A percentile compares a stretch with the other conserved stretches of the same genome.
Evolutionary conservation across 768 basidiomycete genomes (phyloP).

Genomic region (Termitomyces sp.): DNA sequence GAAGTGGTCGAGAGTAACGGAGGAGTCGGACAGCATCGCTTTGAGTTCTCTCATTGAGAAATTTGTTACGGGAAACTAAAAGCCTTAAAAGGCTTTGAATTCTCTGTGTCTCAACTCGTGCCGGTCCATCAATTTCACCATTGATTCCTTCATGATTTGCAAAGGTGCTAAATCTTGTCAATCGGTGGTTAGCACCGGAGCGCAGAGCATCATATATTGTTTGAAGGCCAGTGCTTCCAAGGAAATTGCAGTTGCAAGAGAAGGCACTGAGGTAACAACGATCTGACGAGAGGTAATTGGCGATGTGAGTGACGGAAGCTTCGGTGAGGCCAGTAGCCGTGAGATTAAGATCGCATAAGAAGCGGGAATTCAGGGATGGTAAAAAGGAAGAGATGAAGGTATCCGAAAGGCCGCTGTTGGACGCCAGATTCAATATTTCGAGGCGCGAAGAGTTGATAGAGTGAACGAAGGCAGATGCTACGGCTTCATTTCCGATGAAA

Average conservation of each 20-base stretch:
- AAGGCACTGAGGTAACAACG: conserved; percentile 49
- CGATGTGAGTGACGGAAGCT: conserved; percentile 38
- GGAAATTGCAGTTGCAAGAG: conserved; percentile 54
- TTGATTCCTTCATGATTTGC: conserved; percentile 39
- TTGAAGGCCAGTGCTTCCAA: conserved; percentile 45
- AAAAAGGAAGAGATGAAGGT: conserved; percentile 48
- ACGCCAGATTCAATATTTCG: conserved; percentile 48
- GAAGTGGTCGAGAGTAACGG: conserved; percentile 45
- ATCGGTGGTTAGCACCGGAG: conserved; percentile 38
- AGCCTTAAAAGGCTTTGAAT: conserved; percentile 29
- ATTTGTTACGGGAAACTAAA: conserved; percentile 43
- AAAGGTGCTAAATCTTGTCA: conserved; percentile 49
- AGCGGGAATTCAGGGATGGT: conserved; percentile 44
- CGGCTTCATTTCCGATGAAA: conserved; percentile 31
- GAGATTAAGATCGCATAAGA: conserved; percentile 55
- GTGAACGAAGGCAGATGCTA: conserved; percentile 38
- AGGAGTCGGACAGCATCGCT: conserved; percentile 51
- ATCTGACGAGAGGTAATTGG: conserved; percentile 49
- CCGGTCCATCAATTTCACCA: conserved; percentile 5
- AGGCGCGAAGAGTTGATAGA: conserved; percentile 58
- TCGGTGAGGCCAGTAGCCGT: conserved; percentile 49
- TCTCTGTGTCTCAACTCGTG: conserved; percentile 22
- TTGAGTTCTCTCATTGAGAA: conserved; percentile 36
- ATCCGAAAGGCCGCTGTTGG: conserved; percentile 50
- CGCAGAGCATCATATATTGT: conserved; percentile 45